Evolutionary conservation across 345 rosid genomes (phyloP).

Genomic region (Lepidium didymum): DNA sequence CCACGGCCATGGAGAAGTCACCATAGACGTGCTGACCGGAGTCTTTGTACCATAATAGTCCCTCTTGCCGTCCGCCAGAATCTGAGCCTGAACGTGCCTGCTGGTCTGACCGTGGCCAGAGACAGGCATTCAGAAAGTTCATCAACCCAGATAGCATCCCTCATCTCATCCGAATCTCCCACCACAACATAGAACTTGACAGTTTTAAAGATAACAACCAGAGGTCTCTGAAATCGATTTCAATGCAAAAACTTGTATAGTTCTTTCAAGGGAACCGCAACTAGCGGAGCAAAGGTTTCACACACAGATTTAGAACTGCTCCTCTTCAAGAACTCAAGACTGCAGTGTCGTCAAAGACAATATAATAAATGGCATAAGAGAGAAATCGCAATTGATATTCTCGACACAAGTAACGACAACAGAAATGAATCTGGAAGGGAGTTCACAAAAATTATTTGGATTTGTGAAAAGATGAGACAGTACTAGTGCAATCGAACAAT

Average conservation of each 20-base stretch:
- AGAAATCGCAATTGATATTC: neutral
- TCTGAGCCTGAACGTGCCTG: slow-evolving; percentile 50
- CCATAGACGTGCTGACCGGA: slow-evolving; percentile 66
- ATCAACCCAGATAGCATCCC: slow-evolving; percentile 88
- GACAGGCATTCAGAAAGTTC: slow-evolving; percentile 77
- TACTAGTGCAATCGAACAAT: neutral
- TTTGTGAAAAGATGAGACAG: neutral
- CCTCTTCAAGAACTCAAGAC: neutral
- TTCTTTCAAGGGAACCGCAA: neutral
- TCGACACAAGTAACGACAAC: neutral
- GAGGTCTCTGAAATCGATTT: neutral
- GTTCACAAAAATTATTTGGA: neutral
- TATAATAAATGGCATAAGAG: neutral
- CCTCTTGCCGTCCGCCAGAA: slow-evolving; percentile 71
- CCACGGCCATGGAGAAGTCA: slow-evolving; percentile 92
- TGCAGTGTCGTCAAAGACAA: neutral
- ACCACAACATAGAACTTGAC: slow-evolving; percentile 46
- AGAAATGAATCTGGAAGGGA: neutral
- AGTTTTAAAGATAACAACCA: neutral
- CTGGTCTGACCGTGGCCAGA: slow-evolving; percentile 68
- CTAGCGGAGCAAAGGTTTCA: neutral
- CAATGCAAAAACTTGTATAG: neutral
- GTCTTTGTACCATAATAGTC: slow-evolving; percentile 77
- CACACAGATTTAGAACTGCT: neutral
- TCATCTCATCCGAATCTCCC: slow-evolving; percentile 76